Base-by-base conservation (phyloP, 805 yeast genomes). In the Brettanomyces sp. region DNA sequence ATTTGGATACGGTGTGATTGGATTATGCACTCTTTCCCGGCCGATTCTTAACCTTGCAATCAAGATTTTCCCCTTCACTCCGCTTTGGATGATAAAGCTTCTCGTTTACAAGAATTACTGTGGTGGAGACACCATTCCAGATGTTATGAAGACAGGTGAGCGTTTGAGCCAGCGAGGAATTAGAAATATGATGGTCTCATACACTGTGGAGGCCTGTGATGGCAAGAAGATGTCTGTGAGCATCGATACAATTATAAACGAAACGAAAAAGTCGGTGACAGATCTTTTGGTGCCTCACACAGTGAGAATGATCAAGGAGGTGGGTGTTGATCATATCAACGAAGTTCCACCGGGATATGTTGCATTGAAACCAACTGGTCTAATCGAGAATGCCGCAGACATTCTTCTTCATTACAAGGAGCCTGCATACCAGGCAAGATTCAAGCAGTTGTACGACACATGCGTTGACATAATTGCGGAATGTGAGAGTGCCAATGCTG, bases 331-430 rank as follows among this genome's bases (percentile, higher is more conserved):
- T 45, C 71, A 72, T 51, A 68, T 82, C 52, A 82, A 85, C 60
- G 72, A 77, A 13, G 77, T 91, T 32, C 89, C 95, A 8, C 87
- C 96, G 3, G 96, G 96, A 24, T 90, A 87, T 64, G 85, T 88
- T 47, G 98, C 96, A 3, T 70, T 90, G 58, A 90, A 90, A 67
- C 97, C 98, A 42, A 86, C 96, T 24, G 98, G 97, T 2, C 72
- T 91, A 52, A 79, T 86, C 48, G 70, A 76, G 35, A 76, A 85
- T 61, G 95, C 96, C 2, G 84, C 85, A 12, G 72, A 77, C 21
- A 85, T 85, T 8, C 71, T 90, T 56, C 69, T 73, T 48, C 72
- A 86, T 66, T 85, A 68, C 65, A 68, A 76, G 35, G 54, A 67
- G 23, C 78, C 84, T 11, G 76, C 67, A 37, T 76, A 68, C 54